A percentile compares a stretch with the other conserved stretches of the same genome.
phyloP scores from a whole-genome alignment of 176 grass and related monocot genomes.

The Zoysia japonica region DNA sequence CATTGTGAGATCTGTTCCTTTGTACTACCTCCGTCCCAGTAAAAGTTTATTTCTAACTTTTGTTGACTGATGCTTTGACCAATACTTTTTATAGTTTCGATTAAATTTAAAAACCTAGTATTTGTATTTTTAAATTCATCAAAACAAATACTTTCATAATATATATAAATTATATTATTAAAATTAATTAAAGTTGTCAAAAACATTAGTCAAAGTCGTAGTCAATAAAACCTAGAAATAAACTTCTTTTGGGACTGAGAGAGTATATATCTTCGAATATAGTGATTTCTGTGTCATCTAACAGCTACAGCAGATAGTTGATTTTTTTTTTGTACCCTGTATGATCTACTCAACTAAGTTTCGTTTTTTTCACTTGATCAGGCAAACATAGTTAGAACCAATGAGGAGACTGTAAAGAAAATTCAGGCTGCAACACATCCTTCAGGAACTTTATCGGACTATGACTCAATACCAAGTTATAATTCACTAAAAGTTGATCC shows the following conservation, averaged over 20 bases:
- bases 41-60: too few species aligned
- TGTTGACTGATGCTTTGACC: too few species aligned
- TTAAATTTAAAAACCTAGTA: too few species aligned
- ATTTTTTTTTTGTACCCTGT: too few species aligned
- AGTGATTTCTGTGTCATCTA: not conserved
- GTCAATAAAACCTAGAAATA: too few species aligned
- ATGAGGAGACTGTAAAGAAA: constrained; percentile 59
- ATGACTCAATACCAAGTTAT: constrained; percentile 2
- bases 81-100: too few species aligned
- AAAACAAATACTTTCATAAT: too few species aligned
- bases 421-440: constrained; percentile 42
- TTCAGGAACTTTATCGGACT: constrained; percentile 36
- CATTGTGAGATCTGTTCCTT: not conserved
- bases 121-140: too few species aligned
- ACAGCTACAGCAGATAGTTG: not conserved
- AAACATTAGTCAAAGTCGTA: too few species aligned
- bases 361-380: constrained; percentile 20
- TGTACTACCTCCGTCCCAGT: not conserved
- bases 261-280: not conserved
- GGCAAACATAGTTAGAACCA: constrained; percentile 72
- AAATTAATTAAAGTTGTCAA: too few species aligned
- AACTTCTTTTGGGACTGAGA: too few species aligned
- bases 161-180: too few species aligned
- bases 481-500: constrained; percentile 38
- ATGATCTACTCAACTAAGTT: not conserved